These are phyloP conservation scores for Astrocystis sublimbata DNA, from an alignment of 495 filamentous ascomycete genomes.

Conservation along the genomic window DNA sequence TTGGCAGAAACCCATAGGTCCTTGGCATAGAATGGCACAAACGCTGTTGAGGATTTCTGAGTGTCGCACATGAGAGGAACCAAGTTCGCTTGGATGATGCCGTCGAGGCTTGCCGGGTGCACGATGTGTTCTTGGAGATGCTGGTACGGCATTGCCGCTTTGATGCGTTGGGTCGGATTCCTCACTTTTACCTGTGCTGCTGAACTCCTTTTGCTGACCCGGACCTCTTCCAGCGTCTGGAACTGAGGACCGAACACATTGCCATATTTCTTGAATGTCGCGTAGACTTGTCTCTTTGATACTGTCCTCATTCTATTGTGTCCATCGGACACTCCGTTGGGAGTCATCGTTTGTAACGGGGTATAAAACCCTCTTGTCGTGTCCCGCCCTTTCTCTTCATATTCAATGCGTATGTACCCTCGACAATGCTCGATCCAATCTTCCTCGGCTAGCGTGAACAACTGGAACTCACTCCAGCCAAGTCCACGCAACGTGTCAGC, in stretches of 20 bases:
- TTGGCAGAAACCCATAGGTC: slow-evolving; percentile 15
- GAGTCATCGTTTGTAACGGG: background rate
- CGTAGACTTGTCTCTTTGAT: slow-evolving; percentile 19
- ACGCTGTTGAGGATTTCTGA: background rate
- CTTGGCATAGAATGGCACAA: slow-evolving; percentile 10
- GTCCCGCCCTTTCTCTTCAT: background rate
- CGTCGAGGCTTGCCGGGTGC: slow-evolving; percentile 38
- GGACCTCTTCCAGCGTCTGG: slow-evolving; percentile 20
- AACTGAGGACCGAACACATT: slow-evolving; percentile 29
- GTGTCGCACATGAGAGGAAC: slow-evolving; percentile 4
- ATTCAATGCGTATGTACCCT: slow-evolving; percentile 2
- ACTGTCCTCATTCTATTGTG: background rate
- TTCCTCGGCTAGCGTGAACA: slow-evolving; percentile 11
- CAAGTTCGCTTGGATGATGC: slow-evolving; percentile 25
- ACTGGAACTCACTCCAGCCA: slow-evolving; percentile 19
- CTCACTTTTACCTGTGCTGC: background rate
- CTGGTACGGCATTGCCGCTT: slow-evolving; percentile 32
- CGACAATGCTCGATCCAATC: slow-evolving; percentile 15
- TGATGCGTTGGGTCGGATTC: slow-evolving; percentile 26
- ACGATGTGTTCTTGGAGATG: slow-evolving; percentile 36
- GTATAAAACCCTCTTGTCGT: background rate
- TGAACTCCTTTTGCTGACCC: background rate
- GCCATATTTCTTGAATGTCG: slow-evolving; percentile 20
- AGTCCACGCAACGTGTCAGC: background rate
- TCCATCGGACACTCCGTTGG: background rate